Conservation (phyloP, 805 yeast species). For the Diddensiella caesifluorescens region DNA sequence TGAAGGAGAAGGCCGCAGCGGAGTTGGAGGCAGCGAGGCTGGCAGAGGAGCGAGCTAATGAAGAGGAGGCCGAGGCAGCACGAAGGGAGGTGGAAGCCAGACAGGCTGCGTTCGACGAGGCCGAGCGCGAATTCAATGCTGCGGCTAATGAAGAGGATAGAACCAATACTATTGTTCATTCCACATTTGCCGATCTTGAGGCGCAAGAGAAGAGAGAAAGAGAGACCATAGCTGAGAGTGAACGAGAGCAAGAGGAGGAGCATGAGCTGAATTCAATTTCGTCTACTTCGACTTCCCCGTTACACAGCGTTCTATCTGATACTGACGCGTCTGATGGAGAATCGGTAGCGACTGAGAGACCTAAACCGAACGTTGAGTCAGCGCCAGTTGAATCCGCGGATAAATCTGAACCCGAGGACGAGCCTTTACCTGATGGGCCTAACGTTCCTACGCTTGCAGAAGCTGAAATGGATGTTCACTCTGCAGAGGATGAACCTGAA, state of each 20-base stretch:
- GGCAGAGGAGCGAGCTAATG: constrained; percentile 17
- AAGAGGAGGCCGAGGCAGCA: constrained; percentile 18
- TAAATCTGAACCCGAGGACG: not conserved
- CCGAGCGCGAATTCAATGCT: constrained; percentile 22
- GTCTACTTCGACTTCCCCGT: not conserved
- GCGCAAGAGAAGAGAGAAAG: constrained; percentile 56
- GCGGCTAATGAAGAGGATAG: constrained; percentile 15
- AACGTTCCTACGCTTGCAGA: too few species aligned
- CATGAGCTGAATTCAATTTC: not conserved
- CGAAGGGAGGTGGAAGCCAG: constrained; percentile 11
- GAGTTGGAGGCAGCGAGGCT: constrained; percentile 23
- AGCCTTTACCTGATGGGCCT: constrained; percentile 1
- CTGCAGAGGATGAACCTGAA: constrained; percentile 2
- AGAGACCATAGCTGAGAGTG: constrained; percentile 32
- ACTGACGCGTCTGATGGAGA: constrained; percentile 15
- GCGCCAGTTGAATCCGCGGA: constrained; percentile 17
- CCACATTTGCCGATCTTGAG: constrained; percentile 4
- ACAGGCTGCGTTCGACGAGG: constrained; percentile 18
- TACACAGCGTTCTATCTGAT: constrained; percentile 2
- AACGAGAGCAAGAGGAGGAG: constrained; percentile 11
- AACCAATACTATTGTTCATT: constrained; percentile 4
- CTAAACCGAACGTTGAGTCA: constrained; percentile 20
- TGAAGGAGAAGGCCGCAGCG: constrained; percentile 21
- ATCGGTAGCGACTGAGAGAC: constrained; percentile 20
- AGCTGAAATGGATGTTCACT: too few species aligned